These are phyloP conservation scores for Sphagnum magellanicum DNA, from an alignment of 228 moss, liverwort and hornwort genomes.

Conservation along the genomic window DNA sequence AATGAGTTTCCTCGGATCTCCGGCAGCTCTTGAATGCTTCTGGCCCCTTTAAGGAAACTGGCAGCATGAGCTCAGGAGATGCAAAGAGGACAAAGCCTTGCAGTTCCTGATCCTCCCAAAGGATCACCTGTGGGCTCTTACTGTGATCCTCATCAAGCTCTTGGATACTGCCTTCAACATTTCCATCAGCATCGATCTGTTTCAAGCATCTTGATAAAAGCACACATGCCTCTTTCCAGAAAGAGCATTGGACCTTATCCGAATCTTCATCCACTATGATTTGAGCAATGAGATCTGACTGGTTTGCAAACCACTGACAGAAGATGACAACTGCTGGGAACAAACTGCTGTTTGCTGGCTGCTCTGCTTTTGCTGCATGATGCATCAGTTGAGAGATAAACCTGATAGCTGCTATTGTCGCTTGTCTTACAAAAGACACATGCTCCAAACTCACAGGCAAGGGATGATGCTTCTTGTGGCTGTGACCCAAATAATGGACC, in stretches of 20 bases:
- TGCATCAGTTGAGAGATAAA: conserved; percentile 35
- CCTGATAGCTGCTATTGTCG: conserved; percentile 21
- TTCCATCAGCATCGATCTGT: conserved; percentile 11
- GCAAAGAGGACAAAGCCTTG: conserved; percentile 22
- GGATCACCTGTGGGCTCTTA: conserved; percentile 21
- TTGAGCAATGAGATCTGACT: conserved; percentile 35
- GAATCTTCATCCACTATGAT: conserved; percentile 27
- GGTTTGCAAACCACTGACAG: conserved; percentile 41
- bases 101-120: conserved; percentile 53
- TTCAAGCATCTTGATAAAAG: conserved; percentile 30
- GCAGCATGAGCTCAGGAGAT: neutral
- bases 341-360: conserved; percentile 36
- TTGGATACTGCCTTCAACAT: conserved; percentile 23
- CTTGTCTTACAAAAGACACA: conserved; percentile 18
- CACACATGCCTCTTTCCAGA: conserved; percentile 31
- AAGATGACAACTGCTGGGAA: conserved; percentile 49
- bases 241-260: conserved; percentile 28
- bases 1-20: neutral
- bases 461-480: conserved; percentile 12
- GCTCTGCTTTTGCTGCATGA: conserved; percentile 32
- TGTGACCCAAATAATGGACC: conserved; percentile 23
- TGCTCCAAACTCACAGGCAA: conserved; percentile 12
- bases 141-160: conserved; percentile 15
- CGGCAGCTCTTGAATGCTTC: neutral
- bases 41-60: neutral